phyloP scores from a whole-genome alignment of 306 rosid genomes.

The Dryas drummondii region DNA sequence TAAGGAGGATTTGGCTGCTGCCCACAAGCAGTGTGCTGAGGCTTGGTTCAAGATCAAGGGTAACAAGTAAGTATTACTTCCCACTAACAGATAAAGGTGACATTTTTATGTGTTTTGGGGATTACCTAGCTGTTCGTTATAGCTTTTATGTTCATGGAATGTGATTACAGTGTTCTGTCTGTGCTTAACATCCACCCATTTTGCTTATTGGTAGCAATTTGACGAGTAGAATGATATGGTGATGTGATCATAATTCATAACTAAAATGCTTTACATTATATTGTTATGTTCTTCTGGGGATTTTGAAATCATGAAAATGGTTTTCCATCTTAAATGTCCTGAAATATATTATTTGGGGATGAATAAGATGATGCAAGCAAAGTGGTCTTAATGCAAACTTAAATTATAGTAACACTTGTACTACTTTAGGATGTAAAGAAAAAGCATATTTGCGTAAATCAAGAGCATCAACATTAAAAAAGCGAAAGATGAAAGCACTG shows the following conservation, averaged over 20 bases:
- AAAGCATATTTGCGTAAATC: constrained; percentile 13
- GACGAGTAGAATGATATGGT: neutral
- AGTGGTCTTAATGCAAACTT: constrained; percentile 3
- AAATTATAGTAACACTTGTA: constrained; percentile 9
- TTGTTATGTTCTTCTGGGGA: constrained; percentile 13
- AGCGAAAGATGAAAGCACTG: constrained; percentile 17
- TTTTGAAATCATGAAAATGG: neutral
- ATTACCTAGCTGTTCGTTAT: neutral
- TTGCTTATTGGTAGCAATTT: neutral
- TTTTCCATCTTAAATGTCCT: neutral
- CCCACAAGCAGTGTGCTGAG: constrained; percentile 92
- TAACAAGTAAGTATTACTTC: constrained; percentile 58
- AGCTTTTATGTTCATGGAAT: neutral
- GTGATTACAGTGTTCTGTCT: neutral
- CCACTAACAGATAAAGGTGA: neutral
- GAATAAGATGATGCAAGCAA: neutral
- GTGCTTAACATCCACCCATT: neutral
- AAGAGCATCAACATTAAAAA: constrained; percentile 26
- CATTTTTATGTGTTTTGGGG: constrained; percentile 10
- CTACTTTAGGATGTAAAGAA: constrained; percentile 7
- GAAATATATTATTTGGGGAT: neutral
- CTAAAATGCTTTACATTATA: neutral
- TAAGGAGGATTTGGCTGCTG: constrained; percentile 91
- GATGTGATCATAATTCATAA: neutral
- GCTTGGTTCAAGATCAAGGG: constrained; percentile 99